Percentiles rank a stretch among this genome's conserved stretches.
Conservation (phyloP, 495 filamentous ascomycete species). For the Neurospora sp. region DNA sequence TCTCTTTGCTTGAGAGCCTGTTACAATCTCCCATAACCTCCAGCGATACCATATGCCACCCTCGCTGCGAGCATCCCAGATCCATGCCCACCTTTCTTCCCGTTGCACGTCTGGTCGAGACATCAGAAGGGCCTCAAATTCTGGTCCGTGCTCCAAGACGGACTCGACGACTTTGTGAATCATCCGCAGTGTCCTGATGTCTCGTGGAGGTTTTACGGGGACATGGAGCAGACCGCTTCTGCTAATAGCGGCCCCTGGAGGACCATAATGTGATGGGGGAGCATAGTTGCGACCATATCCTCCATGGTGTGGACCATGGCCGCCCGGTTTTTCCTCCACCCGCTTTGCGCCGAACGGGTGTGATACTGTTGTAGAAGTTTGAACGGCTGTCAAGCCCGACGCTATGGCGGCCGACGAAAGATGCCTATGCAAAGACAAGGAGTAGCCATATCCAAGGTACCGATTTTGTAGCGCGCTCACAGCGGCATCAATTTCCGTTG, state of each 20-base stretch:
- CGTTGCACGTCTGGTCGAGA: constrained; percentile 63
- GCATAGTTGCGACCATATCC: constrained; percentile 66
- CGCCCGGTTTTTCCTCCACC: constrained; percentile 36
- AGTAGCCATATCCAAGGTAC: constrained; percentile 82
- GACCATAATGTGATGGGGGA: constrained; percentile 60
- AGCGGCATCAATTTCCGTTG: constrained; percentile 71
- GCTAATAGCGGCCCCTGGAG: constrained; percentile 34
- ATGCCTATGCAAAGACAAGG: constrained; percentile 69
- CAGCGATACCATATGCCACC: constrained; percentile 83
- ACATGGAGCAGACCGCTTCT: constrained; percentile 50
- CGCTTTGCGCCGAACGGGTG: constrained; percentile 80
- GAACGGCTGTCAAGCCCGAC: constrained; percentile 40
- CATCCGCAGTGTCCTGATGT: constrained; percentile 68
- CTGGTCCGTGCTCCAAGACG: constrained; percentile 66
- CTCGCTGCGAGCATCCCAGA: constrained; percentile 77
- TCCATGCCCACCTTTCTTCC: constrained; percentile 86
- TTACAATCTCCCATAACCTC: constrained; percentile 77
- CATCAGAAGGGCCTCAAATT: constrained; percentile 93
- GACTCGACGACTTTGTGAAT: constrained; percentile 84
- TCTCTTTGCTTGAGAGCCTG: constrained; percentile 34
- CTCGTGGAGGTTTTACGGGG: constrained; percentile 61
- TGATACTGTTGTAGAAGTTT: constrained; percentile 41
- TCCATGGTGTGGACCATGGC: constrained; percentile 48
- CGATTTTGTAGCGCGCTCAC: constrained; percentile 71
- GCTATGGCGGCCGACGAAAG: constrained; percentile 72